Evolutionary conservation across 345 rosid genomes (phyloP), one percentile per base, ranked within the genome.

Genomic region (Euphorbia peplus): DNA sequence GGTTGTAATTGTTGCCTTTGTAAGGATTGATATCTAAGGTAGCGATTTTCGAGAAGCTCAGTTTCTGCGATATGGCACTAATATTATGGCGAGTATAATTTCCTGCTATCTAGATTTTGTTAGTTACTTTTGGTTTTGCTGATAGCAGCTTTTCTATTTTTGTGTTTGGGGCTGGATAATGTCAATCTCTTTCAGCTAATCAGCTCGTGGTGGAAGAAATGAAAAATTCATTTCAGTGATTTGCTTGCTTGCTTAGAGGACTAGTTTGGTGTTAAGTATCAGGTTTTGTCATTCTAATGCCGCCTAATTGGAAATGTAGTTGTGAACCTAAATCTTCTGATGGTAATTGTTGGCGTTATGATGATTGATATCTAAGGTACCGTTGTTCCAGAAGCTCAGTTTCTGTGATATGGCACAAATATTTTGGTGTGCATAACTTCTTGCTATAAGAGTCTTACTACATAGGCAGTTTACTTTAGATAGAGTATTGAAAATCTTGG

Each of bases 211-310:
- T 48, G 35, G n/a, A 44, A 58, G 61, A 24, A 73, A 61, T 62
- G 46, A 28, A n/a, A n/a, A n/a, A n/a, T n/a, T n/a, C 56, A 13
- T 44, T 44, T 53, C 51, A 8, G 64, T 68, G 64, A 15, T 50
- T 51, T 53, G 60, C 26, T 13, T 44, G 54, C 26, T 72, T 63
- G 37, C 35, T 42, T 66, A 9, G 37, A 61, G 14, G 14, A 37
- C 66, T 70, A 59, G 44, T 28, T 46, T 65, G 21, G 50, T 58
- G 14, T 52, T 28, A 63, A 25, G 32, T 66, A 15, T 39, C 26
- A n/a, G 18, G 28, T 67, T 67, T 44, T 30, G 26, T 46, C 51
- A 46, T 44, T 68, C 19, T 57, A 41, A 18, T 46, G 11, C 21
- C 10, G 26, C 42, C 22, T 68, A 26, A 21, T 57, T 10, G 26